Evolutionary conservation across 495 filamentous ascomycete species (phyloP), one percentile per base, ranked within the genome.

Genomic region (Xylaria flabelliformis): DNA sequence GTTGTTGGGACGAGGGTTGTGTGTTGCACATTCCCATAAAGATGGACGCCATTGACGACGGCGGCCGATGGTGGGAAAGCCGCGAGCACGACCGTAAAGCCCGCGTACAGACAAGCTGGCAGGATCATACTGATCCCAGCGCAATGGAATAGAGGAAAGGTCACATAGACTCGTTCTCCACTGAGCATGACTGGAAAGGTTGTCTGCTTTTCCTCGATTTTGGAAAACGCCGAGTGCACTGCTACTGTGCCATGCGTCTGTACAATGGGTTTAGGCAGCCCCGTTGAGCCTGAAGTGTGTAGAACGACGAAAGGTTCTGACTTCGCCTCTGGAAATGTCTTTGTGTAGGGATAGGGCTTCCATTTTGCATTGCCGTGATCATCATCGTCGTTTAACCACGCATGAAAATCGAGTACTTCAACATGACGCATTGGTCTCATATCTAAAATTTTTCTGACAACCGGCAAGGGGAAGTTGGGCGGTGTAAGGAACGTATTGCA

Each of bases 221-320:
- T 19, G 6, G 24, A n/a, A 48, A 53, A 42, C 2, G 34, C 72
- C 39, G 87, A 85, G 0, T 80, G 36, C 0, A 83, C 75, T 4
- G 78, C 78, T 8, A 87, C 21, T 65, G 80, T 85, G 29, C 83
- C 85, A 26, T 88, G 83, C 0, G 81, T 82, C 39, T 81, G 78
- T 7, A 80, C 75, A 4, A 90, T 80, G 0, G 84, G 84, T 73
- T 89, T 90, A 0, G 88, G 83, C 10, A 82, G 65, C 0, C 83
- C 88, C 6, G 88, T 89, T 39, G 85, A 86, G 12, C 89, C 89
- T 13, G 86, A 88, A 19, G 88, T 89, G 72, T 91, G 89, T 24
- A 90, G 73, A 26, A 88, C 75, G 6, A 85, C 53, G 4, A 82
- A 74, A 0, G 81, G 82, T 13, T 87, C 81, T 70, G 83, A 79